Conservation (phyloP, 2,329 filamentous ascomycete species). For the Drechslerella coelobrocha region DNA sequence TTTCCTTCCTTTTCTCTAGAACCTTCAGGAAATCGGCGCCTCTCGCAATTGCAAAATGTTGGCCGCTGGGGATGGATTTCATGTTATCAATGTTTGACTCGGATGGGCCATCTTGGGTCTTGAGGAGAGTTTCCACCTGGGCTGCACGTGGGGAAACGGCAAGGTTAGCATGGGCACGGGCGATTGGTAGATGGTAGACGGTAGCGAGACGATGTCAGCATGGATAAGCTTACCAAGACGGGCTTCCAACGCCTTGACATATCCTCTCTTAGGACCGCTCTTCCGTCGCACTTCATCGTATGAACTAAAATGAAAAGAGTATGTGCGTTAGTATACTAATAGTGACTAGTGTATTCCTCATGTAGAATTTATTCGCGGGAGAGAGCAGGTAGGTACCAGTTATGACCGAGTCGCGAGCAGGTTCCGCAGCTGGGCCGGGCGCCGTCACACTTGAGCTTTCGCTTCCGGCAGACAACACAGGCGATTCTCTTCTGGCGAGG, state of each 20-base stretch:
- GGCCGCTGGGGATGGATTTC: slow-evolving; percentile 23
- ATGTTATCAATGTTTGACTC: slow-evolving; percentile 36
- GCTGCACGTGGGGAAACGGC: slow-evolving; percentile 63
- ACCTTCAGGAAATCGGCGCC: slow-evolving; percentile 29
- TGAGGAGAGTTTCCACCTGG: slow-evolving; percentile 90
- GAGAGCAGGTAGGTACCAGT: slow-evolving; percentile 62
- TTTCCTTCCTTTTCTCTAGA: slow-evolving; percentile 20
- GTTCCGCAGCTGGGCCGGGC: slow-evolving; percentile 84
- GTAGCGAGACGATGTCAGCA: slow-evolving; percentile 12
- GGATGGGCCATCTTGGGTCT: slow-evolving; percentile 68
- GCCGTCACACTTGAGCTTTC: slow-evolving; percentile 91
- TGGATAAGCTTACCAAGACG: slow-evolving; percentile 73
- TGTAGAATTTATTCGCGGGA: too few relatives aligned
- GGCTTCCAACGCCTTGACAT: slow-evolving; percentile 92
- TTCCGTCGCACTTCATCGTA: slow-evolving; percentile 94
- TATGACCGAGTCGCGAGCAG: slow-evolving; percentile 82
- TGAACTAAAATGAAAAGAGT: slow-evolving; percentile 59
- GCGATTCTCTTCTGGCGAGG: slow-evolving; percentile 91
- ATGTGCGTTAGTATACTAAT: slow-evolving; percentile 18
- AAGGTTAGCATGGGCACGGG: slow-evolving; percentile 33
- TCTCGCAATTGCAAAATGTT: slow-evolving; percentile 39
- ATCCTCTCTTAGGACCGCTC: slow-evolving; percentile 91
- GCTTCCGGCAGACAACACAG: slow-evolving; percentile 89
- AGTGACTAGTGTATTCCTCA: too few relatives aligned
- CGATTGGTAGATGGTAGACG: slow-evolving; percentile 12